These are phyloP conservation scores for Candida sp. DNA, from an alignment of 1,139 yeast genomes.

Conservation along the genomic window DNA sequence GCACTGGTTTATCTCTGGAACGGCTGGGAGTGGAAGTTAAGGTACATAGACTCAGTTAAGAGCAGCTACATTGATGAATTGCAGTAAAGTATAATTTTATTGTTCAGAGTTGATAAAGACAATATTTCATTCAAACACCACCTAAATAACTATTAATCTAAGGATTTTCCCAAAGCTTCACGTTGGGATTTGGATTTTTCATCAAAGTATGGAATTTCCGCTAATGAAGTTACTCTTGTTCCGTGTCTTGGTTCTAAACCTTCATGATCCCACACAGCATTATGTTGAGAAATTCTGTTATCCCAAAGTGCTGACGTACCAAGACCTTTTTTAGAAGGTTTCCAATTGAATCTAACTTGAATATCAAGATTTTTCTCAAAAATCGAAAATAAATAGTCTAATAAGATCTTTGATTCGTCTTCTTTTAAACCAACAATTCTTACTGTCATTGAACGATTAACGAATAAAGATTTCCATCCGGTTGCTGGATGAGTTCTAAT, in stretches of 20 bases:
- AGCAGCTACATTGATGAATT: no score
- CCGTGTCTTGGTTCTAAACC: constrained; percentile 53
- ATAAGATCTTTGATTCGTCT: constrained; percentile 27
- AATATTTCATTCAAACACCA: neutral
- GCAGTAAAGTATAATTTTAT: no score
- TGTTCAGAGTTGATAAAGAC: no score
- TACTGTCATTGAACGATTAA: constrained; percentile 33
- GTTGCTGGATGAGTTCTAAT: constrained; percentile 43
- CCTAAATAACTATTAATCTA: constrained; percentile 11
- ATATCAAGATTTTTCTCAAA: constrained; percentile 36
- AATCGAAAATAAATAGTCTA: constrained; percentile 29
- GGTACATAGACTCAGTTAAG: no score
- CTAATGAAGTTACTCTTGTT: constrained; percentile 56
- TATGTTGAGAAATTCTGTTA: constrained; percentile 50
- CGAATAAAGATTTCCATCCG: constrained; percentile 38
- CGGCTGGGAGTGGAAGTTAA: no score
- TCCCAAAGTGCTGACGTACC: constrained; percentile 62
- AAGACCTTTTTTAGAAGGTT: constrained; percentile 40
- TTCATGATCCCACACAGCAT: constrained; percentile 51
- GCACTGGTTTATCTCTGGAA: no score
- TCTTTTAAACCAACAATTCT: constrained; percentile 35
- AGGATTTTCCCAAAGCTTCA: constrained; percentile 45
- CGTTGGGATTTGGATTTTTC: constrained; percentile 51
- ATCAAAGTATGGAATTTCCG: constrained; percentile 53
- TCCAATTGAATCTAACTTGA: constrained; percentile 58